A percentile compares a stretch with the other conserved stretches of the same genome.
Conservation (phyloP, 306 rosid genomes). For the Castanopsis chinensis region DNA sequence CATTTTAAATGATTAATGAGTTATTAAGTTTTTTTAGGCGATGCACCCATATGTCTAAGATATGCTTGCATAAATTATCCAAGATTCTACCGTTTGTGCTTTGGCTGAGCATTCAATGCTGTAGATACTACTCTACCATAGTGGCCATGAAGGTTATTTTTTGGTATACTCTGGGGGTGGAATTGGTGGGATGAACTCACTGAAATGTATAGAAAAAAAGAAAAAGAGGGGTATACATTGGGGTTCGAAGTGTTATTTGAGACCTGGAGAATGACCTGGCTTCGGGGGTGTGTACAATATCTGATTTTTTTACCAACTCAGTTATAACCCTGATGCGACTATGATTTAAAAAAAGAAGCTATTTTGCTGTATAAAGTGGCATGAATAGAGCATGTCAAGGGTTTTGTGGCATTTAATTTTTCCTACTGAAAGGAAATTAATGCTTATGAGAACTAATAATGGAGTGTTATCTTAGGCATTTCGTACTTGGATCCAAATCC, state of each 20-base stretch:
- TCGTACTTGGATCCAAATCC: background rate
- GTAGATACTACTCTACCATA: background rate
- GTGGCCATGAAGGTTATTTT: background rate
- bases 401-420: background rate
- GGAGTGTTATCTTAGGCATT: no score
- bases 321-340: no score
- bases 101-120: background rate
- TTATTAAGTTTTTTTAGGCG: constrained; percentile 15
- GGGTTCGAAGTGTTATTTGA: background rate
- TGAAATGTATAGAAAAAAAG: background rate
- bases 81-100: background rate
- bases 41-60: background rate
- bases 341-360: background rate
- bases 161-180: background rate
- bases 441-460: background rate
- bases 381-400: background rate
- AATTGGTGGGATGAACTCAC: background rate
- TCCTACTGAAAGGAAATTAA: background rate
- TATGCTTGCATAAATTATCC: background rate
- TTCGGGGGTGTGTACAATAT: no score
- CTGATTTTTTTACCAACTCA: background rate
- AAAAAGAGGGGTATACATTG: background rate
- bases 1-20: background rate
- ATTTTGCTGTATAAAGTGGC: background rate
- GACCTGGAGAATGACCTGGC: no score